Conservation (phyloP, 2,329 filamentous ascomycete species). For the Fusarium phyllophilum region DNA sequence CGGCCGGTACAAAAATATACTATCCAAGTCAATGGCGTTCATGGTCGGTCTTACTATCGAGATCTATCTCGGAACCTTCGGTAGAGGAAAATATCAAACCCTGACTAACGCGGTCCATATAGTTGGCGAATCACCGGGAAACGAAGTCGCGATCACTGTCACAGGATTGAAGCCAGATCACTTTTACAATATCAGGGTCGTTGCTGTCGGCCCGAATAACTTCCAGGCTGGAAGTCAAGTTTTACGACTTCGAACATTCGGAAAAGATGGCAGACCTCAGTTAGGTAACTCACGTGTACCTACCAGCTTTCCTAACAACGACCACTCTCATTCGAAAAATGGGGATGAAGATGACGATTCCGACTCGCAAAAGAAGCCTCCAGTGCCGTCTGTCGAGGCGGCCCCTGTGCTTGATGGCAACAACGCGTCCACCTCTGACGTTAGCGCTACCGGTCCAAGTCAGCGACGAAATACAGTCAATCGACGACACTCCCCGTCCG, state of each 20-base stretch:
- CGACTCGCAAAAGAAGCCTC: constrained; percentile 59
- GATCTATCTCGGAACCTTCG: not conserved
- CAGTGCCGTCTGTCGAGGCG: constrained; percentile 69
- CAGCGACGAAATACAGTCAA: constrained; percentile 68
- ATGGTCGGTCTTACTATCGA: constrained; percentile 67
- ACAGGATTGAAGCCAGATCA: constrained; percentile 86
- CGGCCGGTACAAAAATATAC: constrained; percentile 84
- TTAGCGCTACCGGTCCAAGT: constrained; percentile 56
- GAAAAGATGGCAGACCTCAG: constrained; percentile 70
- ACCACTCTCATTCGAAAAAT: constrained; percentile 54
- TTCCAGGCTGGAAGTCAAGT: constrained; percentile 91
- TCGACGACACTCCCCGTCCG: constrained; percentile 79
- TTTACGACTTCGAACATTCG: constrained; percentile 83
- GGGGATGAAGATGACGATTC: constrained; percentile 57
- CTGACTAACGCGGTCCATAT: constrained; percentile 27
- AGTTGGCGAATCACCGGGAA: constrained; percentile 81
- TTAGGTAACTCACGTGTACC: constrained; percentile 67
- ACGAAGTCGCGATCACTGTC: constrained; percentile 77
- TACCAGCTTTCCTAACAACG: constrained; percentile 65
- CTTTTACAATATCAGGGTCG: constrained; percentile 93
- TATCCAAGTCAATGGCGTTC: constrained; percentile 92
- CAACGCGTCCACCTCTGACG: constrained; percentile 71
- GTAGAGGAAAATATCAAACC: not conserved
- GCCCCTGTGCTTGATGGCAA: constrained; percentile 70
- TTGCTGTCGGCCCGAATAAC: constrained; percentile 89